Evolutionary conservation across 2,329 filamentous ascomycete species (phyloP), one percentile per base, ranked within the genome.

Genomic region (Amauroascus verrucosus): DNA sequence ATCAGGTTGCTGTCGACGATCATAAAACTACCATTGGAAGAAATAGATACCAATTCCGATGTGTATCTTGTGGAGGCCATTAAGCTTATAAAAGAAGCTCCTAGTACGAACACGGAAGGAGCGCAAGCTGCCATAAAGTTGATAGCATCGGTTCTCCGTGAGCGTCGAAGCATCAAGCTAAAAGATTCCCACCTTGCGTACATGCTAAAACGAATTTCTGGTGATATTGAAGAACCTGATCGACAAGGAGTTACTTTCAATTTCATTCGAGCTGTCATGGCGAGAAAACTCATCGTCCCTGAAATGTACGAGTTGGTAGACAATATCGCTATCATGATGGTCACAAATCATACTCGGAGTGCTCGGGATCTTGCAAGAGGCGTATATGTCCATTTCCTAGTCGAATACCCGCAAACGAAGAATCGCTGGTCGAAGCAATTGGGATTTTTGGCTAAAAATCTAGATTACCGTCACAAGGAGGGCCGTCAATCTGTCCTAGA

Each of bases 401-500:
- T 90, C 59, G 89, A 96, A 51, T 98, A 96, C 64, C 91, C 93
- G 0, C 93, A 97, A 67, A 88, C 86, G 63, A 90, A 89, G 69
- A 86, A 83, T 58, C 80, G 93, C 13, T 94, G 93, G 83, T 79
- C 81, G 37, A 95, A 95, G 66, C 91, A 97, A 65, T 78, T 96
- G 48, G 82, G 79, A 53, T 98, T 97, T 65, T 77, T 98, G 47
- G 80, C 94, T 48, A 86, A 87, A 62, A 98, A 98, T 64, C 75
- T 98, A 59, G 84, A 91, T 56, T 98, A 96, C 67, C 82, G 91
- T 41, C 83, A 94, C 62, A 83, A 89, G 60, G 86, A 93, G 56
- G 93, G 93, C 26, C 81, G 94, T 35, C 77, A 95, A 56, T 96
- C 90, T 0, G 88, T 96, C 26, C 88, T 98, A 81, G 93, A 98